Evolutionary conservation across 495 filamentous ascomycete genomes (phyloP).

Genomic region (Lasiosphaeria hispida): DNA sequence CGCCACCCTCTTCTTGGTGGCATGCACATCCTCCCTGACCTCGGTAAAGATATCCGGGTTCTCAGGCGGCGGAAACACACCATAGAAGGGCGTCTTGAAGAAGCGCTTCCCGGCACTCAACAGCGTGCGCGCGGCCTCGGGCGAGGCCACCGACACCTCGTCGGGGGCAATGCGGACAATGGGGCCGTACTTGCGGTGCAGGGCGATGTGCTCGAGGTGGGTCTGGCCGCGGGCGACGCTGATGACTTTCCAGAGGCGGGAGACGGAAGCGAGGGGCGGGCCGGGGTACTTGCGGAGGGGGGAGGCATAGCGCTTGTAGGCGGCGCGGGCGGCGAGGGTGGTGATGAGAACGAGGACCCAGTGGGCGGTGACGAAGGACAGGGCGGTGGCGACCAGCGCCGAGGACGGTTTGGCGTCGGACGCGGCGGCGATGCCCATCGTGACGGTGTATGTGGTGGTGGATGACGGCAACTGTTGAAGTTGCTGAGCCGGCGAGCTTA

Average conservation of each 20-base stretch:
- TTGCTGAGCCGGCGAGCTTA: conserved; percentile 20
- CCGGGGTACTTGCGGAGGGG: conserved; percentile 50
- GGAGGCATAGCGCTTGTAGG: conserved; percentile 43
- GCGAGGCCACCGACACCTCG: conserved; percentile 53
- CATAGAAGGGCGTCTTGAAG: conserved; percentile 56
- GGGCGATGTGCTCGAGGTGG: conserved; percentile 44
- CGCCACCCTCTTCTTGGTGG: conserved; percentile 55
- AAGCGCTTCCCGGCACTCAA: conserved; percentile 53
- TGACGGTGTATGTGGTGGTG: neutral
- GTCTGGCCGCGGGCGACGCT: conserved; percentile 38
- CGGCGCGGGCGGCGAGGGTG: conserved; percentile 30
- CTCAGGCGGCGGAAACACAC: conserved; percentile 54
- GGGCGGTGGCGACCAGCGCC: conserved; percentile 26
- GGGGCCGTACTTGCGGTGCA: conserved; percentile 54
- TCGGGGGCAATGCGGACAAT: conserved; percentile 57
- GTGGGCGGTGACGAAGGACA: conserved; percentile 32
- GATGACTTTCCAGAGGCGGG: conserved; percentile 46
- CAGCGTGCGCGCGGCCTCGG: conserved; percentile 46
- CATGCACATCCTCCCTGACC: conserved; percentile 52
- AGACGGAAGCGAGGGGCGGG: conserved; percentile 48
- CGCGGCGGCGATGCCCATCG: conserved; percentile 33
- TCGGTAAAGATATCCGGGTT: conserved; percentile 62
- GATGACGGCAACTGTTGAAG: conserved; percentile 32
- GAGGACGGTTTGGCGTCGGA: conserved; percentile 26
- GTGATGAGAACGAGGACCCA: conserved; percentile 36